A percentile compares a stretch with the other conserved stretches of the same genome.
These are phyloP conservation scores for Malus sylvestris DNA, from an alignment of 306 rosid genomes.

Conservation along the genomic window DNA sequence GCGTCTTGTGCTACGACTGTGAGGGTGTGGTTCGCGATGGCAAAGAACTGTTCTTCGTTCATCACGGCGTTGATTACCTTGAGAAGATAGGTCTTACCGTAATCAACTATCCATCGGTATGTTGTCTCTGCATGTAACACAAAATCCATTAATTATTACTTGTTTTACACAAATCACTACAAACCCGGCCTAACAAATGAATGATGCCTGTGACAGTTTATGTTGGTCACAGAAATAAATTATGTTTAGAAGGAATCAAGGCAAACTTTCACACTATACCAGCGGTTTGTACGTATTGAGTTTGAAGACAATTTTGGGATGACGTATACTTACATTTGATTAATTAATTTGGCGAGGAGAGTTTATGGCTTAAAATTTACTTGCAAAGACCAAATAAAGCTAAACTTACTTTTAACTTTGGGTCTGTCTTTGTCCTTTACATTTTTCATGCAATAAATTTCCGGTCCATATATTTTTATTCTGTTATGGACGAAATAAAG, in stretches of 20 bases:
- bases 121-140: constrained; percentile 22
- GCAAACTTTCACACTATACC: background rate
- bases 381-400: too few species aligned
- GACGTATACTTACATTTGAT: background rate
- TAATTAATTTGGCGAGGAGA: background rate
- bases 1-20: constrained; percentile 32
- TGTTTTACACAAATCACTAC: background rate
- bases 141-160: background rate
- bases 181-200: background rate
- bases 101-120: constrained; percentile 2
- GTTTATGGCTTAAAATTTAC: too few species aligned
- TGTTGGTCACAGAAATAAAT: too few species aligned
- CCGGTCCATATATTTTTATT: too few species aligned
- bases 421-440: too few species aligned
- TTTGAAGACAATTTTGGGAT: background rate
- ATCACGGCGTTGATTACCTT: constrained; percentile 21
- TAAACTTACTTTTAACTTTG: too few species aligned
- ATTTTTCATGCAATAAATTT: background rate
- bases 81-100: constrained; percentile 33
- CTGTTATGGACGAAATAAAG: too few species aligned
- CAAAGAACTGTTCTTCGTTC: constrained; percentile 36
- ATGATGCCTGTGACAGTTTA: background rate
- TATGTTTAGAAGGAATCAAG: too few species aligned
- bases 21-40: constrained; percentile 31
- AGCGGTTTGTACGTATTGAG: too few species aligned